Percentiles rank a stretch among this genome's conserved stretches.
Conservation (phyloP, 2,329 filamentous ascomycete species). For the Sporothrix protearum region DNA sequence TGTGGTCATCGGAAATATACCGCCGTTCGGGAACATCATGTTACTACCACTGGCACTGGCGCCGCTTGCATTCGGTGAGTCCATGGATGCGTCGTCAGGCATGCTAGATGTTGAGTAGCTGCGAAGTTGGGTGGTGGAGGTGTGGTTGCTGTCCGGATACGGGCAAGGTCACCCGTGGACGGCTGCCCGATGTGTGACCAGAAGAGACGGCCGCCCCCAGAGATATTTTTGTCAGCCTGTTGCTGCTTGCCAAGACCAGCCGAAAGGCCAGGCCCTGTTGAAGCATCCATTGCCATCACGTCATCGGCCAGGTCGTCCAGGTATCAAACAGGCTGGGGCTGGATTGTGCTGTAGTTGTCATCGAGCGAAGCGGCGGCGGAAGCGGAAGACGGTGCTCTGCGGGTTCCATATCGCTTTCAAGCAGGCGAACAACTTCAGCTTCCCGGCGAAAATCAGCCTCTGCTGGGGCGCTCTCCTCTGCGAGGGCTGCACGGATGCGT, state of each 20-base stretch:
- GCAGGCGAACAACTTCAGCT: constrained; percentile 90
- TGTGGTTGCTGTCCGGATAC: constrained; percentile 44
- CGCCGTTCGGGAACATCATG: constrained; percentile 28
- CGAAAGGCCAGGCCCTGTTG: constrained; percentile 43
- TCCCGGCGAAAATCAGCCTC: constrained; percentile 87
- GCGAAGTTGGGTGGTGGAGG: constrained; percentile 15
- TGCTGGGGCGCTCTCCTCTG: constrained; percentile 82
- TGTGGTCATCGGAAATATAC: constrained; percentile 33
- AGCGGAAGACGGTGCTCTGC: constrained; percentile 35
- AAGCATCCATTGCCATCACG: constrained; percentile 58
- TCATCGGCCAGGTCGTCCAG: constrained; percentile 68
- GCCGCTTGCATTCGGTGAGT: constrained; percentile 15
- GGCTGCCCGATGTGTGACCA: constrained; percentile 56
- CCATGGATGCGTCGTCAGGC: constrained; percentile 38
- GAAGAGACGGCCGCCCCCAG: constrained; percentile 65
- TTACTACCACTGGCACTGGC: constrained; percentile 26
- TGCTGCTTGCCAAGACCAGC: constrained; percentile 68
- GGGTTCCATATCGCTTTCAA: constrained; percentile 75
- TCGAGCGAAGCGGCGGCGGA: constrained; percentile 38
- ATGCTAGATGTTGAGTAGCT: constrained; percentile 50
- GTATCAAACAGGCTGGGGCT: constrained; percentile 61
- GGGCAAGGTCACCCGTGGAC: constrained; percentile 41
- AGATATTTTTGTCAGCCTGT: constrained; percentile 63
- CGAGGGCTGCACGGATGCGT: constrained; percentile 81
- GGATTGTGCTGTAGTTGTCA: constrained; percentile 56